phyloP scores from a whole-genome alignment of 1,284 basidiomycete genomes.

The Neotropicomus parvogracilis region DNA sequence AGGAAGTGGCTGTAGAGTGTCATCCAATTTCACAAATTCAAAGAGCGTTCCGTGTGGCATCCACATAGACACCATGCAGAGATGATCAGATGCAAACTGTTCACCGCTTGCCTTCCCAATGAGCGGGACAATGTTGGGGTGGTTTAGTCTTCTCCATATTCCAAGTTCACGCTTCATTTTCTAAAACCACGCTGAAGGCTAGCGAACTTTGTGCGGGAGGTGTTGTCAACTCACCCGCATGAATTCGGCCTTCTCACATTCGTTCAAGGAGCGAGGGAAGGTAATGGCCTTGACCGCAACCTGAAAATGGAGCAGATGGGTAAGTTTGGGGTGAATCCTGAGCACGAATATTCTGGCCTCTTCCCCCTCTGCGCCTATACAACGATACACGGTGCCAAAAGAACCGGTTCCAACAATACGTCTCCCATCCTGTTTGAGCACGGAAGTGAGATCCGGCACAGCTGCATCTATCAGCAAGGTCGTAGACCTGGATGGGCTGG shows the following conservation, averaged over 20 bases:
- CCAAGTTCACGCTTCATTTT: conserved; percentile 7
- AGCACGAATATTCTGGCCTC: background rate
- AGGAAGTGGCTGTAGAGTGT: background rate
- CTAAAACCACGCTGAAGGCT: background rate
- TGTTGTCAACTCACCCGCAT: background rate
- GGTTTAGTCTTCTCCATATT: conserved; percentile 6
- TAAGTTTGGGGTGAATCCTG: background rate
- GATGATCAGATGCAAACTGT: conserved; percentile 6
- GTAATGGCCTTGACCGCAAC: conserved; percentile 10
- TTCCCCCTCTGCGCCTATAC: background rate
- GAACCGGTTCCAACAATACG: background rate
- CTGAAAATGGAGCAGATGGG: background rate
- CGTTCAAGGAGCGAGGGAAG: background rate
- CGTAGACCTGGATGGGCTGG: background rate
- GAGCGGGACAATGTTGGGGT: conserved; percentile 9
- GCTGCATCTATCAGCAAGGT: background rate
- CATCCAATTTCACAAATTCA: background rate
- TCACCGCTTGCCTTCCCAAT: background rate
- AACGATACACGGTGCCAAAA: conserved; percentile 7
- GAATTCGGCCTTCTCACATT: background rate
- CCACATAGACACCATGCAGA: conserved; percentile 12
- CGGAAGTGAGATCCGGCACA: conserved; percentile 1
- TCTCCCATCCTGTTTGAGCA: background rate
- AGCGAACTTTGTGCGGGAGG: background rate
- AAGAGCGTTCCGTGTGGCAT: conserved; percentile 12